Evolutionary conservation across 768 basidiomycete species (phyloP), one percentile per base, ranked within the genome.

Genomic region (Lyophyllum shimeji): DNA sequence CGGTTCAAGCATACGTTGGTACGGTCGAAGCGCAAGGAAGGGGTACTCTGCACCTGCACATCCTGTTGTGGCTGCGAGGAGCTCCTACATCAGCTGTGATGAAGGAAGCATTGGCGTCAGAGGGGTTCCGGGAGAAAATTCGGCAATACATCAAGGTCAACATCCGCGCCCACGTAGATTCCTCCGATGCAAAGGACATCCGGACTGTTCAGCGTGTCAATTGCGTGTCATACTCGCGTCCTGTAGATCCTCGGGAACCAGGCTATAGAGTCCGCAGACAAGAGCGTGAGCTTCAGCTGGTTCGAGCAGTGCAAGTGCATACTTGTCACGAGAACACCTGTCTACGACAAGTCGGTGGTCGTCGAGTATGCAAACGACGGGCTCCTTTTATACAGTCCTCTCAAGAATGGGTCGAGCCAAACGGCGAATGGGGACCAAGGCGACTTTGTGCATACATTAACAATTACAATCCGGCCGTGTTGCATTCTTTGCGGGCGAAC

Each of bases 1-100:
- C 47, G 0, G 63, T 74, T 0, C 52, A 61, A 11, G 69, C 63
- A 0, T 79, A 76, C 53, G 58, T 75, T n/a, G 76, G 72, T 0
- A 65, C 70, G 0, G 71, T 79, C 0, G 76, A 81, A 56, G 65
- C 72, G 0, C 80, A 81, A 60, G 75, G 73, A 0, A 59, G 73
- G 1, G 77, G 77, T 0, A 74, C 69, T 0, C 63, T 81, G 2
- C 79, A 77, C 58, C 51, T 74, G 0, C 77, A 78, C 55, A 64
- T 76, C 15, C 53, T 80, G 1, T 5, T 79, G 0, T 80, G 74
- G 76, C 48, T 77, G 1, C 24, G 61, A 12, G 60, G 69, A 20
- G 60, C 68, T 0, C 76, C 75, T 2, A 59, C 59, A 0, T 18
- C 66, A 0, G 17, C 50, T 0, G 56, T 63, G 2, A 67, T 72